phyloP scores from a whole-genome alignment of 78 protist genomes.

The Tieghemostelium lacteum region DNA sequence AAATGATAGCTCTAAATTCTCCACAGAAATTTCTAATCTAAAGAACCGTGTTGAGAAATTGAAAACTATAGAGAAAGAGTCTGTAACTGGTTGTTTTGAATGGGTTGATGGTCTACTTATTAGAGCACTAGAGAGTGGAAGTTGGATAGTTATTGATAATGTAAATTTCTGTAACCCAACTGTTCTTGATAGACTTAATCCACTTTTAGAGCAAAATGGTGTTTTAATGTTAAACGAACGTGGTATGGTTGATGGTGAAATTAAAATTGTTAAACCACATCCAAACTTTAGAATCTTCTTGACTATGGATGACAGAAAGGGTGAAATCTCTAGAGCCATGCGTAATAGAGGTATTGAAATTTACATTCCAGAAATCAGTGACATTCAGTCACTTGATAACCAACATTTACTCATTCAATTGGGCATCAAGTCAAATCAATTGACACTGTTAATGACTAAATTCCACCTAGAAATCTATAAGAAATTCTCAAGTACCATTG shows the following conservation, averaged over 20 bases:
- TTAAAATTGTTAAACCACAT: conserved; percentile 87
- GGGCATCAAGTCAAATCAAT: conserved; percentile 44
- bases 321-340: conserved; percentile 99
- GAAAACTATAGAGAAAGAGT: conserved; percentile 55
- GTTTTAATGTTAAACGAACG: conserved; percentile 93
- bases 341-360: conserved; percentile 98
- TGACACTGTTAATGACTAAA: conserved; percentile 40
- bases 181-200: conserved; percentile 99
- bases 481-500: conserved; percentile 45
- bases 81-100: conserved; percentile 92
- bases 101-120: conserved; percentile 98
- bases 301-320: conserved; percentile 93
- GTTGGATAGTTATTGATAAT: conserved; percentile 98
- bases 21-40: neutral
- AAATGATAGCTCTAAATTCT: neutral
- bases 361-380: conserved; percentile 77
- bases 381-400: conserved; percentile 33
- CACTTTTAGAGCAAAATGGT: conserved; percentile 97
- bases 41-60: conserved; percentile 14
- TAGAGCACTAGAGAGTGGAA: conserved; percentile 90
- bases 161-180: conserved; percentile 98
- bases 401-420: conserved; percentile 16
- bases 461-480: conserved; percentile 41
- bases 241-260: conserved; percentile 92
- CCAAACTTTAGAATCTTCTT: conserved; percentile 94